A percentile compares a stretch with the other conserved stretches of the same genome.
Evolutionary conservation across 495 filamentous ascomycete genomes (phyloP).

Genomic region (Neurospora sp.): DNA sequence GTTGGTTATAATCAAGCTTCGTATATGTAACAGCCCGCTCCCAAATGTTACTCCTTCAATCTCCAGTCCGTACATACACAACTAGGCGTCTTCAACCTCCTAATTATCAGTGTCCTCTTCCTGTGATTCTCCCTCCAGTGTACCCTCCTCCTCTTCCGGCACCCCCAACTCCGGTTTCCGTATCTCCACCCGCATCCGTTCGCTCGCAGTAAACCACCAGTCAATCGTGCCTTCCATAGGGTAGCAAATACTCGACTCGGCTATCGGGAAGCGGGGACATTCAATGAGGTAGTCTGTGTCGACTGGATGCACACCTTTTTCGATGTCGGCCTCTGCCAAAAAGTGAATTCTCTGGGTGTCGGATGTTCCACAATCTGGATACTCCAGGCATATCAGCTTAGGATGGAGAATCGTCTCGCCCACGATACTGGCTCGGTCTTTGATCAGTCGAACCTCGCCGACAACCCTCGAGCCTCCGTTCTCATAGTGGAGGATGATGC

Average conservation of each 20-base stretch:
- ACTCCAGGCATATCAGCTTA: neutral
- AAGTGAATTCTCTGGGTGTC: neutral
- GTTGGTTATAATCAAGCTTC: too few relatives aligned
- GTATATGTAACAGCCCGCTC: neutral
- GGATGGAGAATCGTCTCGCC: neutral
- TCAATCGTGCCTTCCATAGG: neutral
- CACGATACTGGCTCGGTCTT: neutral
- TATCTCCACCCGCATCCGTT: neutral
- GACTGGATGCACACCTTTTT: neutral
- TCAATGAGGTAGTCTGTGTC: neutral
- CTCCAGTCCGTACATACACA: neutral
- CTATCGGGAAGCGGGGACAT: neutral
- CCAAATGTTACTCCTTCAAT: neutral
- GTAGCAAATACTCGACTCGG: neutral
- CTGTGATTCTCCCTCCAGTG: neutral
- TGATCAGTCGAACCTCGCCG: neutral
- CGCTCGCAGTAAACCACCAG: neutral
- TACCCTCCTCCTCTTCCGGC: neutral
- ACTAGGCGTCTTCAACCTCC: neutral
- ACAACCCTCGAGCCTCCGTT: neutral
- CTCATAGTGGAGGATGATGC: neutral
- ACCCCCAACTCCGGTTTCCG: neutral
- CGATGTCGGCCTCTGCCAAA: neutral
- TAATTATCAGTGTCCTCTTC: neutral
- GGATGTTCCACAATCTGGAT: neutral